Conservation (phyloP, 2,329 filamentous ascomycete species). For the Cytospora schulzeri region DNA sequence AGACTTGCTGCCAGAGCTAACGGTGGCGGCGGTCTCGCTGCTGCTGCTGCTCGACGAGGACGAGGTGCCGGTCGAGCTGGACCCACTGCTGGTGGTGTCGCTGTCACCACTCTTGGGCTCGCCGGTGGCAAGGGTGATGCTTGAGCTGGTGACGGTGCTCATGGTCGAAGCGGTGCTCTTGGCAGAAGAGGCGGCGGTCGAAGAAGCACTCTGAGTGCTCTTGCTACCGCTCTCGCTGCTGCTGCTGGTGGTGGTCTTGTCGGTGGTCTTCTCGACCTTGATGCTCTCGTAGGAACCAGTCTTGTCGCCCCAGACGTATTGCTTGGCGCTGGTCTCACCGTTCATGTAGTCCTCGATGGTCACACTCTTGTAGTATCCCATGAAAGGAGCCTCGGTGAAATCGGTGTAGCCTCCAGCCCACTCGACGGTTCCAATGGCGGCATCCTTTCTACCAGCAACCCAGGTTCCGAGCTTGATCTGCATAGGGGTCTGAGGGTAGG, state of each 20-base stretch:
- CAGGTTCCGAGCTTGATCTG: constrained; percentile 64
- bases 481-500: constrained; percentile 72
- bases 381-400: constrained; percentile 55
- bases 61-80: constrained; percentile 4
- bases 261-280: constrained; percentile 42
- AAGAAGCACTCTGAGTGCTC: constrained; percentile 32
- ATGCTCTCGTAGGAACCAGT: constrained; percentile 55
- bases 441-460: constrained; percentile 51
- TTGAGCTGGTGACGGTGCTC: constrained; percentile 14
- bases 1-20: constrained; percentile 29
- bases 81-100: constrained; percentile 18
- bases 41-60: constrained; percentile 23
- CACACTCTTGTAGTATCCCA: constrained; percentile 59
- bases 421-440: constrained; percentile 59
- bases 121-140: constrained; percentile 19
- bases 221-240: constrained; percentile 13
- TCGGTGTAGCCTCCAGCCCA: constrained; percentile 67
- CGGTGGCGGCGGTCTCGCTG: constrained; percentile 29
- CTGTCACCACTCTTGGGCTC: constrained; percentile 16
- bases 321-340: constrained; percentile 48
- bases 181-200: constrained; percentile 20
- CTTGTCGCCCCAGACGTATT: constrained; percentile 56
- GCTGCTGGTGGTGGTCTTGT: constrained; percentile 28
- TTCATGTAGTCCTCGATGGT: constrained; percentile 58
- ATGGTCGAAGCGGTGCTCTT: constrained; percentile 17